Evolutionary conservation across 2,329 filamentous ascomycete genomes (phyloP).

Genomic region (Talaromyces sp.): DNA sequence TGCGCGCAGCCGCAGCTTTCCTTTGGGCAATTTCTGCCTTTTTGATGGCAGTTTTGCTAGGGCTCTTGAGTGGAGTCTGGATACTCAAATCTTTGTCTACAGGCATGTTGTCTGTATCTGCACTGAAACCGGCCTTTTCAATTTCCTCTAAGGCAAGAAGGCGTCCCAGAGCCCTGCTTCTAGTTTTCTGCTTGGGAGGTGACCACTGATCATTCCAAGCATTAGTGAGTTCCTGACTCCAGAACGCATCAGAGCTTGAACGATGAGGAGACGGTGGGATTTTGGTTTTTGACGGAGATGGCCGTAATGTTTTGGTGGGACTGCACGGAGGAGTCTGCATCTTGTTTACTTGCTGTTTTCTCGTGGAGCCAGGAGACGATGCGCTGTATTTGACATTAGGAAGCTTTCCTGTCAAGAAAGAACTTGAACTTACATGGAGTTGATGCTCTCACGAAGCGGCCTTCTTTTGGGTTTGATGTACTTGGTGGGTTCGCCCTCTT

Average conservation of each 20-base stretch:
- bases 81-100: not conserved
- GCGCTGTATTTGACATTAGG: constrained; percentile 3
- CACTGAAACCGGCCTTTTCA: constrained; percentile 20
- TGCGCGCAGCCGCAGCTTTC: constrained; percentile 34
- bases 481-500: constrained; percentile 21
- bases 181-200: constrained; percentile 42
- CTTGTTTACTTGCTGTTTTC: constrained; percentile 15
- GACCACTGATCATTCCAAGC: constrained; percentile 56
- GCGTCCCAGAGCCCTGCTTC: constrained; percentile 21
- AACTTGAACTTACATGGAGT: constrained; percentile 7
- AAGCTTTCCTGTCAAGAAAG: not conserved
- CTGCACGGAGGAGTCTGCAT: constrained; percentile 43
- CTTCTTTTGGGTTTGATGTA: constrained; percentile 10
- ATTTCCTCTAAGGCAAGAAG: constrained; percentile 35
- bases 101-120: not conserved
- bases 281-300: constrained; percentile 48
- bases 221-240: constrained; percentile 51
- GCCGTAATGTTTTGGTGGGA: constrained; percentile 41
- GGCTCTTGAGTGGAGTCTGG: constrained; percentile 22
- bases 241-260: constrained; percentile 53
- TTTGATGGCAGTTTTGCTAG: constrained; percentile 40
- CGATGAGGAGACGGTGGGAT: constrained; percentile 52
- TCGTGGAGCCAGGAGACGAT: constrained; percentile 12
- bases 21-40: constrained; percentile 37
- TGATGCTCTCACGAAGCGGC: constrained; percentile 18